Evolutionary conservation across 345 rosid species (phyloP).

Genomic region (Hevea brasiliensis): DNA sequence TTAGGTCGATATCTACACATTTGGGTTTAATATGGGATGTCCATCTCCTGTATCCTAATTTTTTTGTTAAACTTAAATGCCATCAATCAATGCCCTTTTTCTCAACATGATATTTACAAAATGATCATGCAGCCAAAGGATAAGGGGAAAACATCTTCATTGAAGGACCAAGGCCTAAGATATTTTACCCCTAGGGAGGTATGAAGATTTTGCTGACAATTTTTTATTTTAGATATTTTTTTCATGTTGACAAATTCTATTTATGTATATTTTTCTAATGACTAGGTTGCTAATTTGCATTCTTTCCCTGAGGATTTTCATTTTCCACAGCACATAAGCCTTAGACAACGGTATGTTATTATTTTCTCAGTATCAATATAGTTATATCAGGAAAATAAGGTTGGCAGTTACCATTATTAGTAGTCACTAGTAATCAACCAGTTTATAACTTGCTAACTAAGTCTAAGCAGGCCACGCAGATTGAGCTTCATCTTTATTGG

Average conservation of each 20-base stretch:
- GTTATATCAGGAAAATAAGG: not conserved
- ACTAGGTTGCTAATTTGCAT: slow-evolving; percentile 88
- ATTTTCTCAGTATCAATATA: not conserved
- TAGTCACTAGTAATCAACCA: not conserved
- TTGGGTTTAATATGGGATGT: slow-evolving; percentile 6
- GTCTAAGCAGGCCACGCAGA: not conserved
- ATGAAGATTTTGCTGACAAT: slow-evolving; percentile 3
- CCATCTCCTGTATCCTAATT: not conserved
- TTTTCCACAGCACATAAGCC: slow-evolving; percentile 69
- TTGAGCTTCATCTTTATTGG: not conserved
- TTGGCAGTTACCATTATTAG: not conserved
- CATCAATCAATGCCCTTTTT: not conserved
- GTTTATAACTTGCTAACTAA: not conserved
- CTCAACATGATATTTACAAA: slow-evolving; percentile 6
- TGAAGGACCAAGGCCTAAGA: slow-evolving; percentile 75
- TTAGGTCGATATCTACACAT: slow-evolving; percentile 4
- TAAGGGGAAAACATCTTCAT: slow-evolving; percentile 56
- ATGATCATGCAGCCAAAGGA: slow-evolving; percentile 53
- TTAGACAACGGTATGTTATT: slow-evolving; percentile 63
- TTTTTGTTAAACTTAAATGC: not conserved
- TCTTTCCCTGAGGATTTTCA: slow-evolving; percentile 80
- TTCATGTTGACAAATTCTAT: not conserved
- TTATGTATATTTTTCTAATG: slow-evolving; percentile 8
- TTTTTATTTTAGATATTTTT: not conserved
- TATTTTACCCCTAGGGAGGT: slow-evolving; percentile 95